Base-by-base conservation (phyloP, 163 green algal genomes). In the Chloromonas sp. region DNA sequence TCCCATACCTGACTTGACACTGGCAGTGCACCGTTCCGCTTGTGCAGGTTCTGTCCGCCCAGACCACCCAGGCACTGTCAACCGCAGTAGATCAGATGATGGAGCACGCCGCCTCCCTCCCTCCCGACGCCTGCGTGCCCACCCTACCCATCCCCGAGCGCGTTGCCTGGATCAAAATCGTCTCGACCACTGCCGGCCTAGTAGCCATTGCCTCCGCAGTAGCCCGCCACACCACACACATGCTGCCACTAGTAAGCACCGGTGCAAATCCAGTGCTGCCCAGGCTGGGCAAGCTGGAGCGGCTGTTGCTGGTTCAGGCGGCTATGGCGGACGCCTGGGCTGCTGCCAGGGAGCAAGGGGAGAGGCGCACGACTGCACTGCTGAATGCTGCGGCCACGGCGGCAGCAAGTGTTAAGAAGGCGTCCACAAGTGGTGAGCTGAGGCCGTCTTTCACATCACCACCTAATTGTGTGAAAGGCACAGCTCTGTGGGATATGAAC, bases 121-220 rank as follows among this genome's bases (percentile, higher is more conserved):
- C 86, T 13, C 60, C 82, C 1, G 3, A 13, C 11, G 81, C 79
- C 58, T 91, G 88, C 78, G 89, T 97, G 84, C 92, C 89, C 0
- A 87, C 87, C 71, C 71, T 96, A 84, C 87, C 91, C 0, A 81
- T 85, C 0, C 85, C 86, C n/a, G 70, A 87, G 83, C 89, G 94
- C 0, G 89, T 91, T 2, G 66, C 58, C 1, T 96, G 96, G 84
- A 83, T 94, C 15, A 92, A 91, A 81, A 8, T 78, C 58, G 81
- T 96, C 3, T 92, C 89, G 8, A 84, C 83, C 57, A 88, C 89
- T 0, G 91, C 94, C 77, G 94, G 94, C 2, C 87, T 97, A 59
- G 88, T 92, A 0, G 87, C 92, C 0, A 88, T 97, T 70, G 92
- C 90, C 5, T 92, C 92, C n/a, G 91, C 92, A 0, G 90, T 96